Evolutionary conservation across 495 filamentous ascomycete species (phyloP).

Genomic region (Bacidia gigantensis): DNA sequence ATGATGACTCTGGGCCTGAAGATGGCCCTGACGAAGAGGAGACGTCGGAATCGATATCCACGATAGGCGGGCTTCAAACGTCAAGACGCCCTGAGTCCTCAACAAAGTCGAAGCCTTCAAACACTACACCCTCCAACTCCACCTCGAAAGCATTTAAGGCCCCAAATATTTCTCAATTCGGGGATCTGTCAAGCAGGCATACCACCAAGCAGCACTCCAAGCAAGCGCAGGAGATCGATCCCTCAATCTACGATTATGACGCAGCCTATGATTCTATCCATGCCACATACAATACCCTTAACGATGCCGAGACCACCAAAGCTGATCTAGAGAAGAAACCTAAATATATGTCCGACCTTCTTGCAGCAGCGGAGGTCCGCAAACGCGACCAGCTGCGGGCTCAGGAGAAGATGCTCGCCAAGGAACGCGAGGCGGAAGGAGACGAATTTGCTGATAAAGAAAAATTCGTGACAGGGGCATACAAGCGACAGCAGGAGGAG

Average conservation of each 20-base stretch:
- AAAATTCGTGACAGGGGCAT: conserved; percentile 91
- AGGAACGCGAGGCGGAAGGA: conserved; percentile 83
- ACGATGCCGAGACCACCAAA: conserved; percentile 5
- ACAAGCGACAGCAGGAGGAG: conserved; percentile 86
- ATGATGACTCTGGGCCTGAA: conserved; percentile 32
- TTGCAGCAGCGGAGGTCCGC: conserved; percentile 69
- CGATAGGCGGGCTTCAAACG: conserved; percentile 27
- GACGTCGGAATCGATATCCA: conserved; percentile 24
- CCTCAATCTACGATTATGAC: conserved; percentile 46
- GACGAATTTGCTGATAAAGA: conserved; percentile 93
- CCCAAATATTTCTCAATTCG: conserved; percentile 25
- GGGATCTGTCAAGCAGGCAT: conserved; percentile 37
- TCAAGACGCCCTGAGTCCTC: conserved; percentile 12
- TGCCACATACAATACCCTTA: conserved; percentile 25
- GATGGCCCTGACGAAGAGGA: conserved; percentile 29
- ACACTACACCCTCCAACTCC: conserved; percentile 8
- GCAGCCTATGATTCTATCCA: conserved; percentile 39
- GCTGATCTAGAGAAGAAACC: conserved; percentile 30
- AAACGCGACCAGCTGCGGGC: conserved; percentile 83
- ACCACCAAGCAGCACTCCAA: conserved; percentile 34
- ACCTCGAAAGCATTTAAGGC: conserved; percentile 5
- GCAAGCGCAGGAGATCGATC: conserved; percentile 34
- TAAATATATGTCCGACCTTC: conserved; percentile 69
- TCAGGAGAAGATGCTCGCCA: conserved; percentile 71
- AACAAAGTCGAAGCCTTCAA: conserved; percentile 3